phyloP scores from a whole-genome alignment of 108 stramenopile species.

The Nannochloropsis oceanica region DNA sequence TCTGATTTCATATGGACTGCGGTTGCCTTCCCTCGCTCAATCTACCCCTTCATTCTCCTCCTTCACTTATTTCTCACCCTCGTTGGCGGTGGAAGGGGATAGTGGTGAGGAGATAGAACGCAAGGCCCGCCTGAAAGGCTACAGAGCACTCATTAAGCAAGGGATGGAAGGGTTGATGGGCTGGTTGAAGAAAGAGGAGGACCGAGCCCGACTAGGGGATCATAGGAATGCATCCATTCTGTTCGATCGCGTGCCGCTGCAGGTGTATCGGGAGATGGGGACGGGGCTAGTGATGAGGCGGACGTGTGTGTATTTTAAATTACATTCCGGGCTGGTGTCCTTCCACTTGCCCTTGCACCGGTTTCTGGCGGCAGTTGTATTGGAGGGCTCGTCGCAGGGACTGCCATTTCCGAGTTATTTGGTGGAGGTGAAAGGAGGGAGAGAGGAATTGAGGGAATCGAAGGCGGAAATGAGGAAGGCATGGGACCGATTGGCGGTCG shows the following conservation, averaged over 20 bases:
- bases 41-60: neutral
- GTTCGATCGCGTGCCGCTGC: neutral
- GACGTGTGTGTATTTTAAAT: neutral
- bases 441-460: neutral
- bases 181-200: neutral
- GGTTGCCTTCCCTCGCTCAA: neutral
- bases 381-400: neutral
- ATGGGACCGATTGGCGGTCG: neutral
- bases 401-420: neutral
- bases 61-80: neutral
- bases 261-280: neutral
- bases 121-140: neutral
- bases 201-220: neutral
- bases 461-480: neutral
- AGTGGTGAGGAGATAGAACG: neutral
- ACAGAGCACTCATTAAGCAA: neutral
- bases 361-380: conserved; percentile 4
- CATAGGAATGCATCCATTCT: neutral
- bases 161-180: neutral
- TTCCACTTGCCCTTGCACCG: conserved; percentile 35
- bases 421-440: neutral
- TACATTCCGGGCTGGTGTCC: conserved; percentile 6
- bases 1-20: neutral
- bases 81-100: neutral
- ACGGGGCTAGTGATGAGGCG: neutral